Percentiles rank a stretch among this genome's conserved stretches.
phyloP scores from a whole-genome alignment of 1,284 basidiomycete species.

The Coriolopsis trogii region DNA sequence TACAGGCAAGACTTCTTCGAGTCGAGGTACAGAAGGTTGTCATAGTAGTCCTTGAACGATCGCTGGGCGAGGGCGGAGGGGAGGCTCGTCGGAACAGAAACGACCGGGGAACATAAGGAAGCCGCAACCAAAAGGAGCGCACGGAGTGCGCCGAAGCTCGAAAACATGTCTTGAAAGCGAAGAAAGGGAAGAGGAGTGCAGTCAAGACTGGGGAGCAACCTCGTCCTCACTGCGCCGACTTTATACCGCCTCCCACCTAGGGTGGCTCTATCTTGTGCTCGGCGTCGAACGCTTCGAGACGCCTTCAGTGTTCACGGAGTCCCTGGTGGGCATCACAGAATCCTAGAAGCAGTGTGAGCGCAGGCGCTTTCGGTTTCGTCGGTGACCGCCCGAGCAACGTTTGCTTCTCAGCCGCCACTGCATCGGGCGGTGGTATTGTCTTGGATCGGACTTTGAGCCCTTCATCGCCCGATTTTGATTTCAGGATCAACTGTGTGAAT shows the following conservation, averaged over 20 bases:
- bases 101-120: conserved; percentile 15
- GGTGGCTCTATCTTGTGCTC: background rate
- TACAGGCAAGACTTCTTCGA: conserved; percentile 17
- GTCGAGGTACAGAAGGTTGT: conserved; percentile 20
- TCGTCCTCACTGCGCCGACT: background rate
- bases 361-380: conserved; percentile 12
- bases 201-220: conserved; percentile 18
- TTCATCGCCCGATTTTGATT: background rate
- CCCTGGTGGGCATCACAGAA: too few relatives aligned
- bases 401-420: background rate
- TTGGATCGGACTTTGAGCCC: background rate
- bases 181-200: conserved; percentile 14
- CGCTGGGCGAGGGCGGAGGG: conserved; percentile 11
- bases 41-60: conserved; percentile 14
- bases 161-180: conserved; percentile 20
- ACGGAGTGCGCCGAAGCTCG: conserved; percentile 18
- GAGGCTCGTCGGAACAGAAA: conserved; percentile 10
- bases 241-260: conserved; percentile 7
- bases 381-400: conserved; percentile 7
- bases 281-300: background rate
- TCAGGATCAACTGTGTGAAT: too few relatives aligned
- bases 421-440: background rate
- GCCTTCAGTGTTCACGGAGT: conserved; percentile 14
- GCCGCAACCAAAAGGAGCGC: conserved; percentile 18
- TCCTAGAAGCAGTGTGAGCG: conserved; percentile 12